Evolutionary conservation across 352 stramenopile species (phyloP).

Genomic region (Albugo candida): DNA sequence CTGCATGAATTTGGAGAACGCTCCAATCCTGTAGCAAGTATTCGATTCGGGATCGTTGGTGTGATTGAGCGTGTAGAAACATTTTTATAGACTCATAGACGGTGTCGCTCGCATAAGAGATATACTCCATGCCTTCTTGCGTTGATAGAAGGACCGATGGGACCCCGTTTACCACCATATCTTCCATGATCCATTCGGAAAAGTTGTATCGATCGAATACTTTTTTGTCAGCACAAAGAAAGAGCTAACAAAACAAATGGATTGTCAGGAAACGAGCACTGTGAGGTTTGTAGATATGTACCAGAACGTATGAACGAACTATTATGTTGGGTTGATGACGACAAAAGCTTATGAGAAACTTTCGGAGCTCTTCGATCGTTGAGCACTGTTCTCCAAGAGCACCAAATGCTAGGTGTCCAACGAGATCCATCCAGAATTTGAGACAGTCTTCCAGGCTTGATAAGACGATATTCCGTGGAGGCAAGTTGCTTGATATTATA

Average conservation of each 20-base stretch:
- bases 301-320: constrained; percentile 60
- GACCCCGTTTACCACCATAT: constrained; percentile 69
- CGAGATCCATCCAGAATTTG: constrained; percentile 24
- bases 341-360: constrained; percentile 60
- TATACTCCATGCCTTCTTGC: constrained; percentile 64
- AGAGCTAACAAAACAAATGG: constrained; percentile 21
- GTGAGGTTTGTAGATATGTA: constrained; percentile 13
- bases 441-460: constrained; percentile 26
- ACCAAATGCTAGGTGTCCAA: constrained; percentile 33
- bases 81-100: constrained; percentile 73
- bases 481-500: constrained; percentile 40
- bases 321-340: constrained; percentile 45
- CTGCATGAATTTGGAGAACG: constrained; percentile 48
- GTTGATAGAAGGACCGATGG: constrained; percentile 65
- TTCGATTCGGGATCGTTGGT: constrained; percentile 60
- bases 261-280: not conserved
- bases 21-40: constrained; percentile 67
- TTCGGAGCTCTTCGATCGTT: constrained; percentile 65
- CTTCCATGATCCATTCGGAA: constrained; percentile 61
- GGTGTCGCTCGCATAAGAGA: constrained; percentile 50
- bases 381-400: constrained; percentile 26
- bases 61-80: constrained; percentile 58
- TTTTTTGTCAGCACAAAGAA: constrained; percentile 72
- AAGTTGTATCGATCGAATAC: constrained; percentile 72
- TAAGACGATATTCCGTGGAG: constrained; percentile 51